phyloP scores from a whole-genome alignment of 345 rosid genomes.

The Tarenaya hassleriana region DNA sequence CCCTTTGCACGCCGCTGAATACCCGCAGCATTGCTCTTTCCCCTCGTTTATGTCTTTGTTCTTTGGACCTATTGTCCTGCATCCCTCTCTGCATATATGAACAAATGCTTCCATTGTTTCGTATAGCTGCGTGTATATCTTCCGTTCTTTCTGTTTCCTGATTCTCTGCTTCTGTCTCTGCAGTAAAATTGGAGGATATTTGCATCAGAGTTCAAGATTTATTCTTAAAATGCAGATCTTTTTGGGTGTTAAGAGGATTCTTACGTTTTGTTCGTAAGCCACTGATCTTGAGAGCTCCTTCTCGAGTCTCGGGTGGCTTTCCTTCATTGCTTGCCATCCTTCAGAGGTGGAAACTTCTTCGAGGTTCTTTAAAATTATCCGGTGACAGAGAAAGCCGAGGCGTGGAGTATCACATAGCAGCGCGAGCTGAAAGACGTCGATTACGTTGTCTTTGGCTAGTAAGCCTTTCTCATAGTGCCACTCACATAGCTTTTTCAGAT shows the following conservation, averaged over 20 bases:
- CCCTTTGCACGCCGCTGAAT: constrained; percentile 71
- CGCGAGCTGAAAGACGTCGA: constrained; percentile 76
- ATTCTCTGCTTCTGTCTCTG: constrained; percentile 50
- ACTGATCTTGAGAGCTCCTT: constrained; percentile 51
- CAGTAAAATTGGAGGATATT: constrained; percentile 1
- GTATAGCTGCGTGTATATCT: constrained; percentile 56
- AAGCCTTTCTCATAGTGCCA: constrained; percentile 41
- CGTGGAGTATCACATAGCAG: constrained; percentile 80
- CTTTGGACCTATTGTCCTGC: constrained; percentile 77
- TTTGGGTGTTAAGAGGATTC: background rate
- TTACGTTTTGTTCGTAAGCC: constrained; percentile 49
- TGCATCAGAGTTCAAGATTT: background rate
- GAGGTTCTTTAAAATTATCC: constrained; percentile 48
- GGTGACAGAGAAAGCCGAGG: constrained; percentile 59
- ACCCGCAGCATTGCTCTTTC: constrained; percentile 44
- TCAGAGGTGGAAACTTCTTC: constrained; percentile 41
- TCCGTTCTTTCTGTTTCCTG: constrained; percentile 46
- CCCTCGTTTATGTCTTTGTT: constrained; percentile 39
- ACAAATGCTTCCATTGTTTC: constrained; percentile 94
- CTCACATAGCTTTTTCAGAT: constrained; percentile 54
- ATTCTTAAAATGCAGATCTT: no score
- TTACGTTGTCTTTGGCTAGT: constrained; percentile 56
- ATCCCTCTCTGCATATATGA: constrained; percentile 88
- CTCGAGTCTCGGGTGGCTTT: constrained; percentile 69
- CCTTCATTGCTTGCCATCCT: constrained; percentile 75